A percentile compares a stretch with the other conserved stretches of the same genome.
phyloP scores from a whole-genome alignment of 2,329 filamentous ascomycete species.

The Aspergillus arachidicola region DNA sequence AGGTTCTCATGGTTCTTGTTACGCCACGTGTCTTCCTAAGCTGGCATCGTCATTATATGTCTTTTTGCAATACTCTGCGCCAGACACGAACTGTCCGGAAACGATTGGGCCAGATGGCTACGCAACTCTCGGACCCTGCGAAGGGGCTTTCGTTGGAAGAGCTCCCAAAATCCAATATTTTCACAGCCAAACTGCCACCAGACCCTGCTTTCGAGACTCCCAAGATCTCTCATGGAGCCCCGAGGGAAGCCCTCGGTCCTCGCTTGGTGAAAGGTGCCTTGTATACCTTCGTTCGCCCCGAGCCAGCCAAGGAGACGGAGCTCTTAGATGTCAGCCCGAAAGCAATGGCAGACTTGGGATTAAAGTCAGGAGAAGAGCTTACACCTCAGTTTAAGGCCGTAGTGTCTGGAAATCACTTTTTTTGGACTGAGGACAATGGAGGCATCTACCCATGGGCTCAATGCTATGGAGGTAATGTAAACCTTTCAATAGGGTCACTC shows the following conservation, averaged over 20 bases:
- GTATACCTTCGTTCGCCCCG: constrained; percentile 89
- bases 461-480: constrained; percentile 80
- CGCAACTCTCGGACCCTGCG: constrained; percentile 39
- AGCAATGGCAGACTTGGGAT: constrained; percentile 79
- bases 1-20: background rate
- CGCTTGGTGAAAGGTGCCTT: constrained; percentile 81
- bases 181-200: constrained; percentile 69
- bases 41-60: constrained; percentile 27
- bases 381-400: constrained; percentile 75
- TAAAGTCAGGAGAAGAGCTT: constrained; percentile 67
- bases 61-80: constrained; percentile 18
- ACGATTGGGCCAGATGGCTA: constrained; percentile 50
- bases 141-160: constrained; percentile 47
- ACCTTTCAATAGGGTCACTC: constrained; percentile 44
- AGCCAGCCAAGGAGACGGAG: constrained; percentile 70
- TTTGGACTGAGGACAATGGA: constrained; percentile 71
- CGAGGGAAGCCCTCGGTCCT: constrained; percentile 74
- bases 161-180: constrained; percentile 66
- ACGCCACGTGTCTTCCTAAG: background rate
- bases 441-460: constrained; percentile 98
- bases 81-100: constrained; percentile 21
- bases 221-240: constrained; percentile 75
- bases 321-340: constrained; percentile 78
- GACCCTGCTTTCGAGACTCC: constrained; percentile 81
- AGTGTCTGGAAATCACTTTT: constrained; percentile 79